Evolutionary conservation across 73 alveolate species (phyloP).

Genomic region (Diophrys appendiculata): DNA sequence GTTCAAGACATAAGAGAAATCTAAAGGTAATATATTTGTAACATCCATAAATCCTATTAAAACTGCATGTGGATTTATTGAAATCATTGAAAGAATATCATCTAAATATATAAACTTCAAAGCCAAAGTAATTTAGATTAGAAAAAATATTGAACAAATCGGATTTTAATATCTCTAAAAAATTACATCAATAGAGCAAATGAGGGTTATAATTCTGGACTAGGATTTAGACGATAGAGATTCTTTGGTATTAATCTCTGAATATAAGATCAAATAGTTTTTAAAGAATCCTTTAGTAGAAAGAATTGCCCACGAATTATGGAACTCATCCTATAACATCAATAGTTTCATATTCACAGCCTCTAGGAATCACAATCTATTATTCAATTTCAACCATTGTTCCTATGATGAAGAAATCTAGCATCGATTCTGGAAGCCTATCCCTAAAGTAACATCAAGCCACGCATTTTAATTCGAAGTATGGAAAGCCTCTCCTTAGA

Average conservation of each 20-base stretch:
- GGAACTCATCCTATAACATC: conserved; percentile 48
- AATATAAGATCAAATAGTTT: conserved; percentile 35
- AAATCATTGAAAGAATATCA: conserved; percentile 38
- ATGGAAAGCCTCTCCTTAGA: conserved; percentile 9
- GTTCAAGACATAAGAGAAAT: conserved; percentile 17
- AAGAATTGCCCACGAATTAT: conserved; percentile 43
- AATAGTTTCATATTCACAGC: conserved; percentile 47
- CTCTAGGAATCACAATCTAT: conserved; percentile 35
- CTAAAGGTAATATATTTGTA: conserved; percentile 45
- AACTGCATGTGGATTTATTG: conserved; percentile 47
- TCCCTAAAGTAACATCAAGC: no score
- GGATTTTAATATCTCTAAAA: conserved; percentile 17
- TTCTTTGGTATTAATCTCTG: conserved; percentile 43
- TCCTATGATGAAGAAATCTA: conserved; percentile 42
- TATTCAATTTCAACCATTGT: conserved; percentile 54
- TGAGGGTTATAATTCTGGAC: conserved; percentile 45
- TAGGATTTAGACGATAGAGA: conserved; percentile 63
- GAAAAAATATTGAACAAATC: conserved; percentile 9
- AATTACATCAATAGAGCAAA: conserved; percentile 42
- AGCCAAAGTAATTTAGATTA: conserved; percentile 26
- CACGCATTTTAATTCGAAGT: conserved; percentile 11
- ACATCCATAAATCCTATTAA: conserved; percentile 49
- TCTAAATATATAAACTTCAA: conserved; percentile 17
- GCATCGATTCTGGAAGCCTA: conserved; percentile 32
- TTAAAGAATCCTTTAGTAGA: conserved; percentile 36